phyloP scores from a whole-genome alignment of 352 stramenopile species.

The Globisporangium cystogenes region DNA sequence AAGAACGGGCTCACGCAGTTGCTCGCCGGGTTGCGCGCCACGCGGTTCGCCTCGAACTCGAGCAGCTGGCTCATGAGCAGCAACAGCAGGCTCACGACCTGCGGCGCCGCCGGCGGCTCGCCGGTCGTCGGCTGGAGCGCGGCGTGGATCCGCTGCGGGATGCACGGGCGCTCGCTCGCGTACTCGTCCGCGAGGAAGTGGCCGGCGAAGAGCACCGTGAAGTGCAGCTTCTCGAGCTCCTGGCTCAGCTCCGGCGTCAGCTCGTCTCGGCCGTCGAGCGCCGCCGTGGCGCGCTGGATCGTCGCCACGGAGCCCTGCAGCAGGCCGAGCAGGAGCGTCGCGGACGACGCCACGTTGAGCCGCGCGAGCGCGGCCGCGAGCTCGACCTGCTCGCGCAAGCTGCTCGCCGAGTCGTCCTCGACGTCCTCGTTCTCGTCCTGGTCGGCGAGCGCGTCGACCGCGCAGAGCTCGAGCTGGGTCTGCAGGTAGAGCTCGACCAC shows the following conservation, averaged over 20 bases:
- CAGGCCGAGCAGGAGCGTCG: slow-evolving; percentile 48
- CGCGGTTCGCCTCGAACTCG: slow-evolving; percentile 56
- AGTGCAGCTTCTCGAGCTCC: slow-evolving; percentile 76
- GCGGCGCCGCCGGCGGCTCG: slow-evolving; percentile 18
- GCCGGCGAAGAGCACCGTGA: slow-evolving; percentile 67
- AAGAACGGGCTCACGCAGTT: slow-evolving; percentile 71
- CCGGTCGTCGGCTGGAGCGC: slow-evolving; percentile 17
- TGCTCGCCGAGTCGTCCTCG: slow-evolving; percentile 68
- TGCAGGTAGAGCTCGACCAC: slow-evolving; percentile 78
- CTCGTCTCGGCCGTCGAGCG: slow-evolving; percentile 36
- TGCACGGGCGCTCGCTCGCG: slow-evolving; percentile 60
- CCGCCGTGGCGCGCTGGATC: slow-evolving; percentile 38
- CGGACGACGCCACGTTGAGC: slow-evolving; percentile 50
- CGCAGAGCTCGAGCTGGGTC: slow-evolving; percentile 62
- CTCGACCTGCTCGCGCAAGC: slow-evolving; percentile 61
- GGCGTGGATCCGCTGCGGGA: slow-evolving; percentile 50
- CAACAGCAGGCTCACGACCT: slow-evolving; percentile 55
- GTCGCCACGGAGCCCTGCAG: slow-evolving; percentile 50
- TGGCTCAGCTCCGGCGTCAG: slow-evolving; percentile 58
- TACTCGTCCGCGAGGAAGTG: slow-evolving; percentile 81
- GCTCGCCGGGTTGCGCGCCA: slow-evolving; percentile 52
- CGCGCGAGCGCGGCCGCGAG: slow-evolving; percentile 61
- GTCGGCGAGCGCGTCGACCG: slow-evolving; percentile 55
- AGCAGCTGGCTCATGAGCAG: slow-evolving; percentile 67
- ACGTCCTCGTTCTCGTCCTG: slow-evolving; percentile 83